Conservation (phyloP, 257 asterid genomes). For the Coffea eugenioides region DNA sequence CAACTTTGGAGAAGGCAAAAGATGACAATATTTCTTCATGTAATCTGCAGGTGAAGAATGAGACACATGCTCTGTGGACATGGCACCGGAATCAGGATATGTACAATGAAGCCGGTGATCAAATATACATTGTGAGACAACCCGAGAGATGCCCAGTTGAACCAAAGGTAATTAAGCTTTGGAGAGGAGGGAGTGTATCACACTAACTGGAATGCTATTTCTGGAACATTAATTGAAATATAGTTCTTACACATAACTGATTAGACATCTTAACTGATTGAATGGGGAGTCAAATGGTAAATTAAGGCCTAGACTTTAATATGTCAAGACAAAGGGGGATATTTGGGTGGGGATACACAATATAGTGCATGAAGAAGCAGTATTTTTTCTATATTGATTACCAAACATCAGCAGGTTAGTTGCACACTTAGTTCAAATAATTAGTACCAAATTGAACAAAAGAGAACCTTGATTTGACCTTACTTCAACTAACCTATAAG, state of each 20-base stretch:
- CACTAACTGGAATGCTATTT: slow-evolving; percentile 9
- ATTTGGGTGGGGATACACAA: background rate
- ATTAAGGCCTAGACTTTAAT: background rate
- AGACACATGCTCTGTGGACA: slow-evolving; percentile 79
- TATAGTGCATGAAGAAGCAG: background rate
- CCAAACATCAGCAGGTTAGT: background rate
- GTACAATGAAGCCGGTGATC: slow-evolving; percentile 67
- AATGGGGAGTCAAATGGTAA: background rate
- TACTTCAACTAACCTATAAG: background rate
- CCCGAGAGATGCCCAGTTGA: slow-evolving; percentile 61
- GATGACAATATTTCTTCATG: background rate
- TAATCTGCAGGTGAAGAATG: slow-evolving; percentile 66
- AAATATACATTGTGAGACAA: slow-evolving; percentile 74
- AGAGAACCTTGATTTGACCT: background rate
- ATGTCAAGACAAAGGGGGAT: background rate
- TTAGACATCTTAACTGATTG: background rate
- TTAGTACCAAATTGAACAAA: no score
- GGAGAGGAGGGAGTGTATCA: slow-evolving; percentile 5
- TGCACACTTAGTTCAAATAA: background rate
- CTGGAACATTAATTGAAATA: background rate
- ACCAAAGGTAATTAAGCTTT: slow-evolving; percentile 43
- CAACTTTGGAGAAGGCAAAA: background rate
- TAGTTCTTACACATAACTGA: background rate
- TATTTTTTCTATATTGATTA: background rate
- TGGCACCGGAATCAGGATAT: slow-evolving; percentile 92